Evolutionary conservation across 495 filamentous ascomycete genomes (phyloP), one percentile per base, ranked within the genome.

Genomic region (Penicillium verhagenii): DNA sequence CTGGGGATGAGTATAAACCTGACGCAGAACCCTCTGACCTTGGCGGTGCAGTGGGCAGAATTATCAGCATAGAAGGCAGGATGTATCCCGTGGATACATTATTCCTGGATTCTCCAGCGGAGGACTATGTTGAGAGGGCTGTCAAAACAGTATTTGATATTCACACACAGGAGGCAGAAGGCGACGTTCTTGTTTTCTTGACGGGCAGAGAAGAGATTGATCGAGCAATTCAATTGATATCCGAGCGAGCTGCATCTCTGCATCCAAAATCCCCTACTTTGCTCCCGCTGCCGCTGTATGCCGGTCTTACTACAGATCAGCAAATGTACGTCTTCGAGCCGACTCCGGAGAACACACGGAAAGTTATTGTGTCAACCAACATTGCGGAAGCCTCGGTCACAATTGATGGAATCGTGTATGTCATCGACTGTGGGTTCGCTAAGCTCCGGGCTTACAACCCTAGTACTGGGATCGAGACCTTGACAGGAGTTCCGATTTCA

Each of bases 161-260:
- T 28, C 94, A 97, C 64, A 77, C 83, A n/a, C 86, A 87, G 65
- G 94, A 96, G 72, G 73, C 69, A 19, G 86, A 88, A 52, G 94
- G 94, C 18, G 94, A 97, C 65, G 88, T 99, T 50, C 81, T 99
- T 5, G 73, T 97, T 26, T 98, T 98, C 65, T 72, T 98, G 26
- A 96, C 92, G 1, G 94, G 94, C 25, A 82, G 94, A 54, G 93
- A 97, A 56, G 94, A 98, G 69, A 98, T 98, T 54, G 91, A 96
- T 50, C 78, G 82, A 18, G 86, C 85, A 7, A 80, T 96, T 55
- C 83, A 92, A 63, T 77, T 84, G 57, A 84, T 97, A 24, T 79
- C 86, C 31, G 91, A 96, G 58, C 88, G 89, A 51, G 82, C 88
- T 46, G 77, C 79, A n/a, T 78, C 84, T 61, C 83, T 96, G 35